Base-by-base conservation (phyloP, 331 rosid species). In the Pyracantha coccinea region DNA sequence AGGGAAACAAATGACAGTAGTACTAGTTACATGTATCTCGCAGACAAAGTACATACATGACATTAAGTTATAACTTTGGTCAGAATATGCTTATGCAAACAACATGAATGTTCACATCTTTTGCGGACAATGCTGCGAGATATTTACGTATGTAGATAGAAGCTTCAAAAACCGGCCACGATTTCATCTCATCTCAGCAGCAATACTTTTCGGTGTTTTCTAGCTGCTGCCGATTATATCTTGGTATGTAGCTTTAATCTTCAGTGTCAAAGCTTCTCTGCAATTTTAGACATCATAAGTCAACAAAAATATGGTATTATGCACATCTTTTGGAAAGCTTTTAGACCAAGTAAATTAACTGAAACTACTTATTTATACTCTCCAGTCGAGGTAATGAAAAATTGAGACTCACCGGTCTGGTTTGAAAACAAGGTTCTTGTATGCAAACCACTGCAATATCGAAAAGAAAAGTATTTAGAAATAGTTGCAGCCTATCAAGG, bases 211-310 rank as follows among this genome's bases (percentile, higher is more conserved):
- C 20, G 2, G 69, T 23, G 28, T 77, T 81, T 64, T 78, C 86
- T 87, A 89, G 90, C 89, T 82, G 90, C 90, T 86, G n/a, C 98
- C 97, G 50, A 77, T 80, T 67, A 91, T 83, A 14, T 91, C 96
- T 38, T 54, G 81, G 73, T 87, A 85, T 35, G 86, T 81, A 13
- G 75, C 95, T 78, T 87, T 88, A 69, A 94, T 8, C 80, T 91
- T 91, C 67, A 57, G 35, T 75, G 83, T 0, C 45, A 94, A 83
- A 45, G 80, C 89, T 58, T 91, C 95, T 96, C 98, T 94, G 90
- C 62, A 61, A 87, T 81, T 81, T 72, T 50, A 75, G 67, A 41
- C 28, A 76, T 4, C 60, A 71, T 8, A 21, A 3, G 41, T 59
- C 24, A 38, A 50, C 58, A 3, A 72, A 47, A 68, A 9, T 8